phyloP scores from a whole-genome alignment of 2,329 filamentous ascomycete genomes.

The Aplosporella prunicola region DNA sequence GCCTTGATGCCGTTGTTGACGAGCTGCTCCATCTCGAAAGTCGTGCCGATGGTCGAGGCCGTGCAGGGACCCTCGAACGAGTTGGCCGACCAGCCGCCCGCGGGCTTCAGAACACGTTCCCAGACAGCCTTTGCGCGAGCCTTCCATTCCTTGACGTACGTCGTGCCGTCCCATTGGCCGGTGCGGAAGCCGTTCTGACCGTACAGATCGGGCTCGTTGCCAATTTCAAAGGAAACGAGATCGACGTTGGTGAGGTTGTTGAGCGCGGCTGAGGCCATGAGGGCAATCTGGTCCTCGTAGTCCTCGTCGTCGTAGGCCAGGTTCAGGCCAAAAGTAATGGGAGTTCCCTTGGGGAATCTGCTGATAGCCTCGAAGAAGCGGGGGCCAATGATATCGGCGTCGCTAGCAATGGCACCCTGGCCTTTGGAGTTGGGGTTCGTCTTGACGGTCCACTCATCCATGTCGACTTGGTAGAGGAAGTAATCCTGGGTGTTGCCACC shows the following conservation, averaged over 20 bases:
- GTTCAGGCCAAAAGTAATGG: constrained; percentile 43
- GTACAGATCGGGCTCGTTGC: constrained; percentile 36
- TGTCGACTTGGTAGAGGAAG: constrained; percentile 35
- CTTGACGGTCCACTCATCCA: constrained; percentile 28
- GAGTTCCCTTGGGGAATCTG: constrained; percentile 41
- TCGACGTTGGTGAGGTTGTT: constrained; percentile 29
- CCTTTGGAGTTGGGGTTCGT: constrained; percentile 31
- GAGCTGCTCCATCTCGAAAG: constrained; percentile 38
- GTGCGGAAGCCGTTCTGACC: constrained; percentile 37
- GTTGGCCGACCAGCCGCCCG: constrained; percentile 23
- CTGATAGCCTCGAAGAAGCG: constrained; percentile 40
- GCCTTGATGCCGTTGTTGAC: constrained; percentile 31
- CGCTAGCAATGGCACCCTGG: constrained; percentile 32
- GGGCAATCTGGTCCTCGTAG: constrained; percentile 35
- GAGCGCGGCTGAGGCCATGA: constrained; percentile 32
- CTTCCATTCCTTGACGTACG: constrained; percentile 39
- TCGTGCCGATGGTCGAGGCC: constrained; percentile 42
- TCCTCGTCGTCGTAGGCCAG: constrained; percentile 39
- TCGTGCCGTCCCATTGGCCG: constrained; percentile 34
- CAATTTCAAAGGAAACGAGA: constrained; percentile 35
- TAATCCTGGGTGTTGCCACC: constrained; percentile 46
- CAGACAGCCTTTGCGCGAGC: constrained; percentile 36
- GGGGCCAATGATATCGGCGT: constrained; percentile 40
- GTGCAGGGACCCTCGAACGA: constrained; percentile 43
- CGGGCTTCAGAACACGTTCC: constrained; percentile 36